Evolutionary conservation across 495 filamentous ascomycete genomes (phyloP).

Genomic region (Amphirosellinia nigrospora): DNA sequence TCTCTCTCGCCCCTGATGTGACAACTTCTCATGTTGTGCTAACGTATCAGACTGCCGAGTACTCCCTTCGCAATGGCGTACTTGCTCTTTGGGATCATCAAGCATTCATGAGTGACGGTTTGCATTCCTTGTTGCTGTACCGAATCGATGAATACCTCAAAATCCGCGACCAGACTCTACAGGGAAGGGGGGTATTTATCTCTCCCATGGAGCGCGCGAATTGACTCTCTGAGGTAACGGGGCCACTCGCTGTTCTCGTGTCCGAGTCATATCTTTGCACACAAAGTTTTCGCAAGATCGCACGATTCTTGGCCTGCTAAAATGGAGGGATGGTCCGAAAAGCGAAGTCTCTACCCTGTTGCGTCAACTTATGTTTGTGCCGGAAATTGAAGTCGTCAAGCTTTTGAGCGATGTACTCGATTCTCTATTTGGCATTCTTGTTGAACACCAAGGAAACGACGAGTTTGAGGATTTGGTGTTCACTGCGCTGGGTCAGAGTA

Average conservation of each 20-base stretch:
- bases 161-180: slow-evolving; percentile 56
- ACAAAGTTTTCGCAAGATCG: slow-evolving; percentile 95
- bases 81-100: slow-evolving; percentile 91
- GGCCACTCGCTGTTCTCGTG: slow-evolving; percentile 74
- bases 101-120: slow-evolving; percentile 87
- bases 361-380: slow-evolving; percentile 86
- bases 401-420: slow-evolving; percentile 89
- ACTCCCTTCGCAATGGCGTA: slow-evolving; percentile 89
- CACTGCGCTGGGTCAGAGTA: slow-evolving; percentile 81
- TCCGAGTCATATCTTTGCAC: slow-evolving; percentile 89
- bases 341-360: slow-evolving; percentile 74
- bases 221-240: slow-evolving; percentile 75
- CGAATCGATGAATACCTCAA: slow-evolving; percentile 81
- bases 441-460: slow-evolving; percentile 85
- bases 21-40: slow-evolving; percentile 85
- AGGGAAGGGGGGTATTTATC: slow-evolving; percentile 82
- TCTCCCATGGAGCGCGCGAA: slow-evolving; percentile 76
- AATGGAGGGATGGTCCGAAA: slow-evolving; percentile 78
- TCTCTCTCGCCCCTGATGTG: slow-evolving; percentile 82
- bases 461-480: slow-evolving; percentile 94
- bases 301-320: slow-evolving; percentile 79
- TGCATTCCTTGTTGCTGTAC: slow-evolving; percentile 82
- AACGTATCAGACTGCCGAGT: slow-evolving; percentile 83
- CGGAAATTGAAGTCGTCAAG: slow-evolving; percentile 97
- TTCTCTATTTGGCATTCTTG: slow-evolving; percentile 86